Percentiles rank a stretch among this genome's conserved stretches.
phyloP scores from a whole-genome alignment of 73 alveolate species.

The Paramecium sonneborni region DNA sequence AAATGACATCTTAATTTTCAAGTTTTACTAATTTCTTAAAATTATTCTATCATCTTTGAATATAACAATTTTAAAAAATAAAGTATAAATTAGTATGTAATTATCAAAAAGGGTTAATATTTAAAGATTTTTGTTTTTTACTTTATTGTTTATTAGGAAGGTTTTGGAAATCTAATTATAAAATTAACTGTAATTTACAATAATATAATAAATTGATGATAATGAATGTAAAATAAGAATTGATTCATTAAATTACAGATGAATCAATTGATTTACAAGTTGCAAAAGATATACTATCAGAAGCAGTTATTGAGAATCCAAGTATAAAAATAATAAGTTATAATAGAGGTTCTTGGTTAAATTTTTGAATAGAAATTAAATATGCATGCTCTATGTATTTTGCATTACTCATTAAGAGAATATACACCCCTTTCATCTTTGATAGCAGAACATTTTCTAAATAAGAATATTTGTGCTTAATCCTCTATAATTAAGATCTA shows the following conservation, averaged over 20 bases:
- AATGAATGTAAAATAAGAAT: background rate
- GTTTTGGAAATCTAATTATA: constrained; percentile 49
- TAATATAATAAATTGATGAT: background rate
- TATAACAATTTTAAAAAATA: background rate
- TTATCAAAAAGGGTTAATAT: constrained; percentile 35
- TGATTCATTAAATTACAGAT: background rate
- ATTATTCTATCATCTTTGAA: constrained; percentile 36
- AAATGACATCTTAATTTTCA: background rate
- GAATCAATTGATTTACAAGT: background rate
- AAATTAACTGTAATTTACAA: background rate
- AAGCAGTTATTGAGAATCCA: constrained; percentile 27
- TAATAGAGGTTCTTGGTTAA: background rate
- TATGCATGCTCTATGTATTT: background rate
- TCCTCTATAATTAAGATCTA: background rate
- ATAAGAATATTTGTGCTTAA: background rate
- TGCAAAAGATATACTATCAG: background rate
- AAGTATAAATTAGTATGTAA: background rate
- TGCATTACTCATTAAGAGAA: background rate
- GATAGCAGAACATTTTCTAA: background rate
- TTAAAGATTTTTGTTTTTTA: constrained; percentile 37
- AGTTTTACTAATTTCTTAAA: constrained; percentile 34
- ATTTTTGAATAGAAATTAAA: background rate
- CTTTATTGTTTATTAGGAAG: background rate
- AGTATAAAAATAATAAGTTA: background rate
- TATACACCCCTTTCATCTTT: background rate